Conservation (phyloP, 768 basidiomycete species). For the Rhodosporidiobolus sp. region DNA sequence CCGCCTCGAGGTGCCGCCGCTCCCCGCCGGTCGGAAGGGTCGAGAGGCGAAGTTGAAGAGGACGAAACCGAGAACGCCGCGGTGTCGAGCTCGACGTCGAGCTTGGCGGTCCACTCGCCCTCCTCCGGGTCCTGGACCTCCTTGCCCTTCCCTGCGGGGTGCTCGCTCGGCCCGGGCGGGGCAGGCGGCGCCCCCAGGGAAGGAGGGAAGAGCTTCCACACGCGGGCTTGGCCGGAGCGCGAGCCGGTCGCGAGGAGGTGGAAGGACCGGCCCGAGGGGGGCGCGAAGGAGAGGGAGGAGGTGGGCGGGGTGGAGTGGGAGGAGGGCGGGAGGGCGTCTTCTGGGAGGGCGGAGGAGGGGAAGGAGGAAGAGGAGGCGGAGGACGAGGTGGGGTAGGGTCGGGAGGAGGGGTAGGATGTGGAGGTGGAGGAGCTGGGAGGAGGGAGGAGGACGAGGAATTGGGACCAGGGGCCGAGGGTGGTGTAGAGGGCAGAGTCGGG, state of each 20-base stretch:
- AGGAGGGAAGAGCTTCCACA: constrained; percentile 77
- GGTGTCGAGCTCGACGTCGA: constrained; percentile 83
- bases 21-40: constrained; percentile 2
- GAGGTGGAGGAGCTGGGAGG: constrained; percentile 8
- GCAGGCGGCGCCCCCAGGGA: constrained; percentile 50
- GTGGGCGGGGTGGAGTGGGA: constrained; percentile 57
- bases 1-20: too few species aligned
- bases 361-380: background rate
- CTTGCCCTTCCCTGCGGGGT: constrained; percentile 47
- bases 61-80: constrained; percentile 48
- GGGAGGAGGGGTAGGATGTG: background rate
- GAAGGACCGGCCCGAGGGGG: constrained; percentile 86
- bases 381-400: constrained; percentile 47
- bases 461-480: constrained; percentile 57
- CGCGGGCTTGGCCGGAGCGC: constrained; percentile 80
- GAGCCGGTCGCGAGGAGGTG: constrained; percentile 89
- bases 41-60: too few species aligned
- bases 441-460: constrained; percentile 49
- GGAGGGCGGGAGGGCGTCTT: constrained; percentile 48
- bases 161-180: background rate
- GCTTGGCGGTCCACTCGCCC: constrained; percentile 64
- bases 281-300: constrained; percentile 86
- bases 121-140: constrained; percentile 52
- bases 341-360: background rate
- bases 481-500: background rate